These are phyloP conservation scores for Porodaedalea pini DNA, from an alignment of 1,284 basidiomycete genomes.

Conservation along the genomic window DNA sequence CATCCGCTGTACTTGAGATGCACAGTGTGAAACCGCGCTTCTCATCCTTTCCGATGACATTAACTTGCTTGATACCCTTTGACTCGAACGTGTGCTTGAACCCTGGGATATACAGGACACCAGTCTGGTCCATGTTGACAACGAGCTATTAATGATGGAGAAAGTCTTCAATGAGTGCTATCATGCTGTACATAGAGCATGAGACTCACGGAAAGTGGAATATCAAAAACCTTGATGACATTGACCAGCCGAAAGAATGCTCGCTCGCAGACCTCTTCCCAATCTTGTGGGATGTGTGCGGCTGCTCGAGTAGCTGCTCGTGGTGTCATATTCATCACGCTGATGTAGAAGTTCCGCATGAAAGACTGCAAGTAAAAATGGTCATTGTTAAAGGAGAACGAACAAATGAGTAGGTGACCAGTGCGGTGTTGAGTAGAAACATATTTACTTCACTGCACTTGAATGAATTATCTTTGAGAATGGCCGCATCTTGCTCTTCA, in stretches of 20 bases:
- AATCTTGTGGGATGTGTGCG: neutral
- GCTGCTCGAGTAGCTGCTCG: neutral
- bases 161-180: no score
- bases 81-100: constrained; percentile 30
- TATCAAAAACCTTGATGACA: neutral
- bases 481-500: neutral
- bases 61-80: constrained; percentile 33
- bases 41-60: no score
- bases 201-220: constrained; percentile 13
- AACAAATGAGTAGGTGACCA: no score
- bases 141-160: constrained; percentile 2
- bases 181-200: no score
- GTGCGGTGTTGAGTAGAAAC: no score
- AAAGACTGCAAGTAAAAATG: neutral
- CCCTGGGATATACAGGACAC: constrained; percentile 29
- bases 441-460: neutral
- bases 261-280: neutral
- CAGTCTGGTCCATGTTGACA: constrained; percentile 40
- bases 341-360: neutral
- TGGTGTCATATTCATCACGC: neutral
- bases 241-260: neutral
- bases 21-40: no score
- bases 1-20: no score
- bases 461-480: neutral
- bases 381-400: neutral